Evolutionary conservation across 345 rosid species (phyloP).

Genomic region (Crucihimalaya himalaica): DNA sequence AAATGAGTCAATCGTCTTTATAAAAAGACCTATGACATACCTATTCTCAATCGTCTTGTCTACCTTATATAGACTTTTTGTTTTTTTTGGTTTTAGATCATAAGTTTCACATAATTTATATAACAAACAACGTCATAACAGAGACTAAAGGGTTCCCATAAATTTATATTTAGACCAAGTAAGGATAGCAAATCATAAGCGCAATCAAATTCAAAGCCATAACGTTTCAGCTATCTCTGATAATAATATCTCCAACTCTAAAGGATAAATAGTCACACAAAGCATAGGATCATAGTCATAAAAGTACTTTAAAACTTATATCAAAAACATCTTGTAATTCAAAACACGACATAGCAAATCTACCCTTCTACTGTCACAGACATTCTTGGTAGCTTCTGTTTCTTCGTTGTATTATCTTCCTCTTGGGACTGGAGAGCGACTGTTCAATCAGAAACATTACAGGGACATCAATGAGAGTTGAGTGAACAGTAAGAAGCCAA

Average conservation of each 20-base stretch:
- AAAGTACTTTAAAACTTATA: not conserved
- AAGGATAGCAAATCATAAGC: not conserved
- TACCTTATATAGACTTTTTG: too few species aligned
- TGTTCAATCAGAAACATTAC: conserved; percentile 34
- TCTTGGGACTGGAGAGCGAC: conserved; percentile 74
- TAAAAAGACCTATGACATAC: not conserved
- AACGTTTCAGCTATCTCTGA: not conserved
- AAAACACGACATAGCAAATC: not conserved
- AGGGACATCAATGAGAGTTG: not conserved
- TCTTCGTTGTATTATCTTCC: conserved; percentile 26
- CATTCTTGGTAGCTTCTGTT: conserved; percentile 14
- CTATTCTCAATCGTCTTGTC: too few species aligned
- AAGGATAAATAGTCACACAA: not conserved
- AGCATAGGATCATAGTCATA: too few species aligned
- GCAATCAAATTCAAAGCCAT: not conserved
- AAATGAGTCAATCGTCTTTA: not conserved
- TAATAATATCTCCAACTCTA: not conserved
- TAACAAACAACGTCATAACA: too few species aligned
- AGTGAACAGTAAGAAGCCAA: not conserved
- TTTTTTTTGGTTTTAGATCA: too few species aligned
- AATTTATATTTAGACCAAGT: too few species aligned
- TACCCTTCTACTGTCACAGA: conserved; percentile 6
- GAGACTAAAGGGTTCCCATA: too few species aligned
- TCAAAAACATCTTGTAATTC: not conserved
- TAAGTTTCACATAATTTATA: too few species aligned